A percentile compares a stretch with the other conserved stretches of the same genome.
These are phyloP conservation scores for Closterium sp. DNA, from an alignment of 139 green algal genomes.

Conservation along the genomic window DNA sequence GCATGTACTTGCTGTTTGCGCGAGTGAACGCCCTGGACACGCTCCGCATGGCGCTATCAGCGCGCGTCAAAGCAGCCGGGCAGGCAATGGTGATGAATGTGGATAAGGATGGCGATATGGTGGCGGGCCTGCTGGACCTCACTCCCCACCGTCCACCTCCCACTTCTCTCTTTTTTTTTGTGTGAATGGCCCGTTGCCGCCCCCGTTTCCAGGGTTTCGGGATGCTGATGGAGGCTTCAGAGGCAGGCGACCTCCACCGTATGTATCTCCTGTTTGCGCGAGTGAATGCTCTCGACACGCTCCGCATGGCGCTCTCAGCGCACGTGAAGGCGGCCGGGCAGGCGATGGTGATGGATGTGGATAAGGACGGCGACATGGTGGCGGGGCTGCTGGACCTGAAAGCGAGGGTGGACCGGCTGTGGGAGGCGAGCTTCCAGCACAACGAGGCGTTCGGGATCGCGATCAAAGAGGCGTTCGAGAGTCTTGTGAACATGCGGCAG, in stretches of 20 bases:
- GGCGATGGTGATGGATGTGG: conserved; percentile 79
- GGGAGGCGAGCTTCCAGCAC: conserved; percentile 55
- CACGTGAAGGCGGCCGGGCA: conserved; percentile 72
- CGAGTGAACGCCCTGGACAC: conserved; percentile 66
- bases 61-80: conserved; percentile 73
- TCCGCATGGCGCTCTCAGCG: conserved; percentile 70
- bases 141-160: neutral
- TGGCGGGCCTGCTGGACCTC: conserved; percentile 69
- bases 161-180: neutral
- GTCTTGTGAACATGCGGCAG: conserved; percentile 85
- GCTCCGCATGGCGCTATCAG: conserved; percentile 69
- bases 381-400: conserved; percentile 81
- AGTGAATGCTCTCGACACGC: conserved; percentile 65
- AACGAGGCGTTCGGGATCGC: conserved; percentile 70
- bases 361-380: conserved; percentile 92
- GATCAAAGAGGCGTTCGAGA: conserved; percentile 91
- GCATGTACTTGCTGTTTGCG: conserved; percentile 72
- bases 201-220: conserved; percentile 60
- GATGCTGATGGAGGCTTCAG: conserved; percentile 70
- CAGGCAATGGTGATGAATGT: conserved; percentile 78
- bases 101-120: conserved; percentile 89
- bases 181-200: neutral
- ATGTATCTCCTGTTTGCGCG: conserved; percentile 70
- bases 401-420: conserved; percentile 63
- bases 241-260: conserved; percentile 75